These are phyloP conservation scores for Nicotiana rustica DNA, from an alignment of 305 asterid genomes.

Conservation along the genomic window DNA sequence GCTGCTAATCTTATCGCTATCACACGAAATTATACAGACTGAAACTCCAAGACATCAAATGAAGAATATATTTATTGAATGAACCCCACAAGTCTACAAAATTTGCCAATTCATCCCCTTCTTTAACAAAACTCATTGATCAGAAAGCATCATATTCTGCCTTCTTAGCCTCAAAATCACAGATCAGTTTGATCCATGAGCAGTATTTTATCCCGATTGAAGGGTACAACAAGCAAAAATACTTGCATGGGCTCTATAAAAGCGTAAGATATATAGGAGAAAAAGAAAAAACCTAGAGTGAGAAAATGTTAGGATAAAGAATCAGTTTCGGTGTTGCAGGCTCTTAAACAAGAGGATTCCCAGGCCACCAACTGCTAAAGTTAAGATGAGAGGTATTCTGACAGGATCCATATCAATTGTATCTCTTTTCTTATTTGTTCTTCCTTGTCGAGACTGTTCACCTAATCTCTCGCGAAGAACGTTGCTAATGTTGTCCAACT, in stretches of 20 bases:
- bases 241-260: not conserved
- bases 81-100: conserved; percentile 24
- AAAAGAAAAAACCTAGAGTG: not conserved
- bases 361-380: conserved; percentile 47
- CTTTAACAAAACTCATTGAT: conserved; percentile 25
- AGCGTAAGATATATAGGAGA: not conserved
- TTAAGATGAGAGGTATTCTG: conserved; percentile 36
- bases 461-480: conserved; percentile 44
- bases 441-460: conserved; percentile 36
- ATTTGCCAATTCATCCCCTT: conserved; percentile 25
- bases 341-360: conserved; percentile 46
- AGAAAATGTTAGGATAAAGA: not conserved
- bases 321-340: conserved; percentile 39
- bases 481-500: conserved; percentile 51
- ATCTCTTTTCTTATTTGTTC: conserved; percentile 34
- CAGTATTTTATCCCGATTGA: conserved; percentile 30
- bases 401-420: conserved; percentile 36
- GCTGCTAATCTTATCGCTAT: conserved; percentile 1
- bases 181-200: conserved; percentile 29
- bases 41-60: conserved; percentile 8
- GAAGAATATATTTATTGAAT: conserved; percentile 29
- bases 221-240: conserved; percentile 13
- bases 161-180: conserved; percentile 29
- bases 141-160: conserved; percentile 26
- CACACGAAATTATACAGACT: not conserved